Conservation (phyloP, 2,329 filamentous ascomycete genomes). For the Emmonsia crescens region DNA sequence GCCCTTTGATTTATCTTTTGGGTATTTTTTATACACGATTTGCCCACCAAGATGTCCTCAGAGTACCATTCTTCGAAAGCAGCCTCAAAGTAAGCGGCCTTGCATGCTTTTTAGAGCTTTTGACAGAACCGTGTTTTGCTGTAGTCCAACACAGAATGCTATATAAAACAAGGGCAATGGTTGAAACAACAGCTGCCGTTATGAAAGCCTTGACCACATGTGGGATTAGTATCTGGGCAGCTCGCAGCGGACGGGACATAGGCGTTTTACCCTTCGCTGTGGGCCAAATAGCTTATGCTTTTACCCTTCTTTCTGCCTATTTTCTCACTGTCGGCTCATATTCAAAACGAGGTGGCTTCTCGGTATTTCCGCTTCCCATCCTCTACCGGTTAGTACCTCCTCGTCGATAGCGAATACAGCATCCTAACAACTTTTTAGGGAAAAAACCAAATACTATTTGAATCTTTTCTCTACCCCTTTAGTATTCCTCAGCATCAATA, state of each 20-base stretch:
- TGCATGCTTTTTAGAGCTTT: slow-evolving; percentile 60
- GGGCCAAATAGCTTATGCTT: slow-evolving; percentile 70
- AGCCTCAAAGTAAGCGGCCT: slow-evolving; percentile 46
- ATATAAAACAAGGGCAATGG: slow-evolving; percentile 67
- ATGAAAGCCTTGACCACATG: slow-evolving; percentile 67
- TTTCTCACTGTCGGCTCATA: slow-evolving; percentile 48
- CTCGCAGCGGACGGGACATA: slow-evolving; percentile 41
- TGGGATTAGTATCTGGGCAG: slow-evolving; percentile 54
- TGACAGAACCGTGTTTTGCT: slow-evolving; percentile 81
- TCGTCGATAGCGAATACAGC: not conserved
- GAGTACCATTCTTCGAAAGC: slow-evolving; percentile 53
- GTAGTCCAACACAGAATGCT: slow-evolving; percentile 71
- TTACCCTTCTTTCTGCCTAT: slow-evolving; percentile 61
- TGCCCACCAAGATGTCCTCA: slow-evolving; percentile 38
- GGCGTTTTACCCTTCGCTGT: slow-evolving; percentile 82
- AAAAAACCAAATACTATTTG: slow-evolving; percentile 38
- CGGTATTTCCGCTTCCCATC: slow-evolving; percentile 47
- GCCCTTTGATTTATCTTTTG: slow-evolving; percentile 52
- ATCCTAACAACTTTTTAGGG: slow-evolving; percentile 15
- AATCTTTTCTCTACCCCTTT: slow-evolving; percentile 59
- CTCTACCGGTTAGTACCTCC: slow-evolving; percentile 29
- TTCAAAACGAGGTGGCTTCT: slow-evolving; percentile 52
- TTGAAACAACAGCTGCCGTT: slow-evolving; percentile 75
- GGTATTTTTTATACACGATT: slow-evolving; percentile 57
- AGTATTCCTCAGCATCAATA: slow-evolving; percentile 61